Percentiles rank a stretch among this genome's conserved stretches.
Evolutionary conservation across 2,329 filamentous ascomycete species (phyloP).

Genomic region (Paecilomyces dactylethromorphus): DNA sequence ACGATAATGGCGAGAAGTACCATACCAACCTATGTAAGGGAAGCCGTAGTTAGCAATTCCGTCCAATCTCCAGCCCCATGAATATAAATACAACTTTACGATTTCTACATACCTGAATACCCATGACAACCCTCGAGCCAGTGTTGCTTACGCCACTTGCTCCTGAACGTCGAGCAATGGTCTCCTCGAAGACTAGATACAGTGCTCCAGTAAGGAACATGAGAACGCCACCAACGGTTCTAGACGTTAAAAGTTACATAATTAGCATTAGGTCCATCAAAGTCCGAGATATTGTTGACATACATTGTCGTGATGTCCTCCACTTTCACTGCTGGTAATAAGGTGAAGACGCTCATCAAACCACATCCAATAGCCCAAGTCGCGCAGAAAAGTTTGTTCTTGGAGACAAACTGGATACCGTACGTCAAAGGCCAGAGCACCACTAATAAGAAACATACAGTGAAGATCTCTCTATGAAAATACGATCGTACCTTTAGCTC

Average conservation of each 20-base stretch:
- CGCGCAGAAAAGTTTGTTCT: conserved; percentile 56
- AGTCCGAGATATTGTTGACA: conserved; percentile 3
- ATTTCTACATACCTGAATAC: conserved; percentile 33
- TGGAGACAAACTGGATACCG: conserved; percentile 63
- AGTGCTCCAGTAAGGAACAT: conserved; percentile 71
- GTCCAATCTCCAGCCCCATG: background rate
- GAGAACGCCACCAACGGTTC: conserved; percentile 65
- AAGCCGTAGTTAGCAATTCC: background rate
- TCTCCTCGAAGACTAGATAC: conserved; percentile 76
- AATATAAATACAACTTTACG: background rate
- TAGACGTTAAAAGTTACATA: conserved; percentile 26
- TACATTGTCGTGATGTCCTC: conserved; percentile 73
- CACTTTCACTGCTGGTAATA: conserved; percentile 78
- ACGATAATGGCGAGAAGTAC: conserved; percentile 75
- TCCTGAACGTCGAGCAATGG: conserved; percentile 40
- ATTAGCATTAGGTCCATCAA: background rate
- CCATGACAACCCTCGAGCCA: conserved; percentile 39
- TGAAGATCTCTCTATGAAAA: conserved; percentile 82
- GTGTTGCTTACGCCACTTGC: conserved; percentile 15
- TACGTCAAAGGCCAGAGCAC: conserved; percentile 72
- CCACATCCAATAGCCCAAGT: conserved; percentile 73
- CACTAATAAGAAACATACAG: conserved; percentile 67
- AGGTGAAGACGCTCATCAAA: conserved; percentile 83
- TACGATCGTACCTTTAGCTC: conserved; percentile 72
- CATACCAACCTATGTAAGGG: conserved; percentile 57